Base-by-base conservation (phyloP, 495 filamentous ascomycete species). In the Neurospora tetraspora region DNA sequence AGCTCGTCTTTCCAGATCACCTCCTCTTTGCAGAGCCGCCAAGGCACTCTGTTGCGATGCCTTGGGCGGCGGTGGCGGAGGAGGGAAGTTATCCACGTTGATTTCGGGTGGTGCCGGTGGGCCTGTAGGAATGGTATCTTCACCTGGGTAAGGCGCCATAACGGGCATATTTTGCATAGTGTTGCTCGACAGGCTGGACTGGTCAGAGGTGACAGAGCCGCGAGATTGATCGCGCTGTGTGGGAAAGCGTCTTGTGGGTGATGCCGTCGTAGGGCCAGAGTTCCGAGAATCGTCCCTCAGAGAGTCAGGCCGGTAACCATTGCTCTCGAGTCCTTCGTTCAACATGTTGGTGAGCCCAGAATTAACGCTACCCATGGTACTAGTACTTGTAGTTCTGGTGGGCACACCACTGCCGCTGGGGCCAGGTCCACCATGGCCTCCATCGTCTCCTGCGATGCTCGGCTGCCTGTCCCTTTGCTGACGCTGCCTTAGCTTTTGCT, bases 1-100 rank as follows among this genome's bases (percentile, higher is more conserved):
- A 11, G 96, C 96, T 76, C 96, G 88, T 75, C 96, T 88, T 77
- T 98, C 95, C n/a, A 98, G 83, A 72, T 97, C 93, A 6, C 94
- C 93, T 70, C 94, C 94, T 79, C 93, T 86, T 79, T 98, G 96
- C 73, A 99, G 81, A 59, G 94, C 94, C 45, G 92, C 93, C 69
- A 99, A 85, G 10, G 96, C 96, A 84, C 97, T 95, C 77, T 96
- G 91, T 75, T 94, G 90, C 75, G 93, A 92, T 31, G 91, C 91
- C 65, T 92, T 90, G 11, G 92, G 91, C 12, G 92, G 92, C 9
- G 92, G 92, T 14, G 92, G 91, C 4, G 87, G 87, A n/a, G 87
- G 86, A 39, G 91, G 89, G 72, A 90, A 87, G 73, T 87, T 81
- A 76, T 89, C 86, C 77, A 87, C 78, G 39, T 69, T 76, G 70